Conservation (phyloP, 2,329 filamentous ascomycete genomes). For the Helotiales sp. region DNA sequence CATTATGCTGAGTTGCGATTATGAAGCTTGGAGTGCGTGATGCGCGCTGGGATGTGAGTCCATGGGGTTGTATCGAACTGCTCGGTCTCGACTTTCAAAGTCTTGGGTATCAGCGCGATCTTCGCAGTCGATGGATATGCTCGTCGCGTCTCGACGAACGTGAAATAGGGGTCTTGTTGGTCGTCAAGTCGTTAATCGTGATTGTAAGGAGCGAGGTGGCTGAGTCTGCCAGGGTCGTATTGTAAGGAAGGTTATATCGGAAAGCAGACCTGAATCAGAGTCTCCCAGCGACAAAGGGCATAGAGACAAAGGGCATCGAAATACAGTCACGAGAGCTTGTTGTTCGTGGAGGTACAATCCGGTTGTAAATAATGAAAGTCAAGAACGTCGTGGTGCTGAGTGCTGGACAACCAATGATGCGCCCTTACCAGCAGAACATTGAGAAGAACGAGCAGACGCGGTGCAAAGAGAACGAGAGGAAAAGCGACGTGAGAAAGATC, state of each 20-base stretch:
- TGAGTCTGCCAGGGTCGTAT: slow-evolving; percentile 7
- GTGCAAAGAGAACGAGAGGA: neutral
- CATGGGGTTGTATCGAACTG: neutral
- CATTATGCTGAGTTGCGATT: slow-evolving; percentile 40
- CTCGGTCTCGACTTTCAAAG: slow-evolving; percentile 1
- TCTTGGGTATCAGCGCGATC: slow-evolving; percentile 1
- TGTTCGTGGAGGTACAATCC: slow-evolving; percentile 2
- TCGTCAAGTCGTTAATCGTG: slow-evolving; percentile 1
- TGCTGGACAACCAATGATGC: neutral
- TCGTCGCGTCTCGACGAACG: neutral
- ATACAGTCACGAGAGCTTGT: slow-evolving; percentile 2
- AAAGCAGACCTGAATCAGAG: neutral
- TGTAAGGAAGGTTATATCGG: neutral
- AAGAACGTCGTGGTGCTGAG: neutral
- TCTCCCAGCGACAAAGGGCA: no score
- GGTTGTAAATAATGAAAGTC: neutral
- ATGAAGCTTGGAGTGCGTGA: slow-evolving; percentile 21
- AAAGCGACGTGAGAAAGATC: neutral
- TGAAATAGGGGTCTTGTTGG: neutral
- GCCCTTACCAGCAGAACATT: slow-evolving; percentile 1
- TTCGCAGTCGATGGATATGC: neutral
- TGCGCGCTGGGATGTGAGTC: slow-evolving; percentile 16
- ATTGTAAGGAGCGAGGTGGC: slow-evolving; percentile 12
- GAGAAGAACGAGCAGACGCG: neutral
- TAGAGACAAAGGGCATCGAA: slow-evolving; percentile 1